Conservation (phyloP, 164 flowering plant species). For the Piper longum region DNA sequence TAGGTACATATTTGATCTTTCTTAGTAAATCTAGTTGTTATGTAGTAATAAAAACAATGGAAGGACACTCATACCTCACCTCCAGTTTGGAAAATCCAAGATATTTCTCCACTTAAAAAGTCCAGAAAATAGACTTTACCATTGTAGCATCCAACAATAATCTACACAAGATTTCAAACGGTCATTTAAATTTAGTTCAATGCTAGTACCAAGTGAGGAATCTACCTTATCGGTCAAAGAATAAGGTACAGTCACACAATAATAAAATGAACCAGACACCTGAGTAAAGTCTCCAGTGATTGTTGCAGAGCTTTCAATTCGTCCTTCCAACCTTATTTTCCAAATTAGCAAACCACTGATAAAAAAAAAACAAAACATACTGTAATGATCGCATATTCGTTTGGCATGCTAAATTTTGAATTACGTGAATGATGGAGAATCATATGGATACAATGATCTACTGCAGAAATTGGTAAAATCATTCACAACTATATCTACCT, state of each 20-base stretch:
- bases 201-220: background rate
- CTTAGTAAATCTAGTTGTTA: no score
- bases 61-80: slow-evolving; percentile 54
- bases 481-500: slow-evolving; percentile 27
- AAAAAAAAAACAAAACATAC: background rate
- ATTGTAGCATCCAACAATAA: slow-evolving; percentile 81
- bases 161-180: slow-evolving; percentile 20
- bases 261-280: slow-evolving; percentile 21
- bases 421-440: no score
- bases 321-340: slow-evolving; percentile 57
- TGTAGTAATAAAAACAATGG: background rate
- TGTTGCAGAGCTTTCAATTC: slow-evolving; percentile 83
- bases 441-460: no score
- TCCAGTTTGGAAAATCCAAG: slow-evolving; percentile 62
- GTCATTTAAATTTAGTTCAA: slow-evolving; percentile 1
- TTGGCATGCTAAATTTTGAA: no score
- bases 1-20: no score
- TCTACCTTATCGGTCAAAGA: slow-evolving; percentile 1
- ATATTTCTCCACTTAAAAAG: slow-evolving; percentile 43
- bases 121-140: slow-evolving; percentile 84
- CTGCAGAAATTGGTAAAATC: background rate
- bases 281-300: slow-evolving; percentile 58
- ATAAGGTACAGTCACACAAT: background rate
- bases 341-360: slow-evolving; percentile 58
- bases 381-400: background rate